Evolutionary conservation across 108 stramenopile species (phyloP), one percentile per base, ranked within the genome.

Genomic region (Cyclotella baltica): DNA sequence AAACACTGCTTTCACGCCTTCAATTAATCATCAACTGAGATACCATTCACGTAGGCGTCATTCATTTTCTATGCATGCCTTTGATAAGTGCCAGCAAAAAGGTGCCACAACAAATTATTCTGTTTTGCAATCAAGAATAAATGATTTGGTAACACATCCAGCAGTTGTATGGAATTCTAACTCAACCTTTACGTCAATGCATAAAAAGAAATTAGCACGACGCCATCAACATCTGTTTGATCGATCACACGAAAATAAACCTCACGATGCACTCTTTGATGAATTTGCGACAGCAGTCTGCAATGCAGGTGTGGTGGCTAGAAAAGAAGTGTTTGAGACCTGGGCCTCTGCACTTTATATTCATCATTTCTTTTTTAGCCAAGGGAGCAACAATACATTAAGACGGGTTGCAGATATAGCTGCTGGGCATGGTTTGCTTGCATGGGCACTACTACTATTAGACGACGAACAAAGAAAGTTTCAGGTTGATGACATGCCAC

Each of bases 321-420:
- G 88, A n/a, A 90, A 90, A 51, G 90, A 90, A 77, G 34, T 90
- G 4, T 90, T 90, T 72, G 88, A 90, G 34, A 88, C 90, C 2
- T 90, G 88, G 88, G 82, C 88, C 2, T 70, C 87, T 59, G 90
- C 90, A 18, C 51, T 87, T 38, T 78, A 90, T 35, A 87, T 90
- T 23, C 77, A 88, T 59, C 36, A 80, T 29, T 43, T 43, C 4
- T 90, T 90, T 78, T 73, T 77, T 15, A 25, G 43, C 2, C 16
- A 25, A 28, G 28, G 51, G 19, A 19, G 34, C 20, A 72, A 51
- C 8, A 30, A 46, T 9, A 38, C 11, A 18, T 55, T 70, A 0
- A 48, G 66, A 1, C 77, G 90, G 13, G 72, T 88, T 37, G 82
- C 77, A 19, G 90, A 90, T 73, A 52, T 88, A 62, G 90, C 87